These are phyloP conservation scores for Sambucus nigra DNA, from an alignment of 129 eudicot genomes.

Conservation along the genomic window DNA sequence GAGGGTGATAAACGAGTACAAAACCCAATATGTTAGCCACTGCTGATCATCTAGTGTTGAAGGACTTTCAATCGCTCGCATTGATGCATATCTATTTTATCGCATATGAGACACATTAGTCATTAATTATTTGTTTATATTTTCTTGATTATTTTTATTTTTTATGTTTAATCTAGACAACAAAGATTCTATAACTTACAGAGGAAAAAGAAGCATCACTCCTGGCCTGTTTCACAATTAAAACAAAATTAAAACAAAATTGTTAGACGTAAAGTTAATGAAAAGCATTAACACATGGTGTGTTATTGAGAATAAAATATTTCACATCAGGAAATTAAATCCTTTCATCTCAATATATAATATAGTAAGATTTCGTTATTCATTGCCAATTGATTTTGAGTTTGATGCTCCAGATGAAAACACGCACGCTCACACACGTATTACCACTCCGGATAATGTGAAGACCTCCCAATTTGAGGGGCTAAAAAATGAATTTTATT, in stretches of 20 bases:
- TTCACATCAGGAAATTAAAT: neutral
- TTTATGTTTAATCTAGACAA: neutral
- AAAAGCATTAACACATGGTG: neutral
- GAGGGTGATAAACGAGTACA: constrained; percentile 73
- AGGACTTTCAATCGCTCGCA: constrained; percentile 88
- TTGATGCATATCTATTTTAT: constrained; percentile 65
- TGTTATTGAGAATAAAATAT: neutral
- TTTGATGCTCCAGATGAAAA: too few species aligned
- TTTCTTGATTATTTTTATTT: neutral
- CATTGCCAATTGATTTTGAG: too few species aligned
- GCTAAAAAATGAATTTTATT: too few species aligned
- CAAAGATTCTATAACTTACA: constrained; percentile 39
- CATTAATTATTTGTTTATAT: neutral
- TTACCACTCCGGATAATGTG: too few species aligned
- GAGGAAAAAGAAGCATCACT: constrained; percentile 85
- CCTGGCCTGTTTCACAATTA: constrained; percentile 56
- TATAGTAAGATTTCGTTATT: neutral
- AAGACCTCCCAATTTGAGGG: too few species aligned
- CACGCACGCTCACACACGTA: too few species aligned
- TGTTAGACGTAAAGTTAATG: neutral
- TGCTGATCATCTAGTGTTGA: constrained; percentile 87
- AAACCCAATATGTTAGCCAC: constrained; percentile 97
- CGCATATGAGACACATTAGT: neutral
- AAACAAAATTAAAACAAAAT: neutral
- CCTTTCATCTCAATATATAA: neutral